Base-by-base conservation (phyloP, 345 rosid genomes). In the Hirschfeldia incana region DNA sequence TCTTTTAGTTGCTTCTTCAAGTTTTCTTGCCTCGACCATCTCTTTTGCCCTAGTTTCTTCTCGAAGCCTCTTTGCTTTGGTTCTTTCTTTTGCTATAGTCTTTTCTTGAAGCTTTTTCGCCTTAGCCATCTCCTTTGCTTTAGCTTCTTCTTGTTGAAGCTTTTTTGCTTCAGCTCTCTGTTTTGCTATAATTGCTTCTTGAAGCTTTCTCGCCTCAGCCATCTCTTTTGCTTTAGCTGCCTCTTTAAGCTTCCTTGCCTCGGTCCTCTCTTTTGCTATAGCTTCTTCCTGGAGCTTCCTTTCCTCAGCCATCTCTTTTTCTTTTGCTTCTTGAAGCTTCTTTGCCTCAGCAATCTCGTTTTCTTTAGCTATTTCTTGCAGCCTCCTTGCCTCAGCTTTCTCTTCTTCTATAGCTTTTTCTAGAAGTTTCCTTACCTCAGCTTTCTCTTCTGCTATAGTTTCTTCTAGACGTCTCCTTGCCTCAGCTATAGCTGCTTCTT, bases 321-420 rank as follows among this genome's bases (percentile, higher is more conserved):
- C 77, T 59, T 34, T 59, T 62, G 46, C 74, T 69, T 69, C 80
- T 60, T 39, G 69, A n/a, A 69, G 69, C 39, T 61, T 76, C n/a
- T n/a, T 65, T 0, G 27, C 76, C 39, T 28, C 49, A 11, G 59
- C 67, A 34, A 0, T 59, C 60, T 39, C 66, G 13, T 55, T 44
- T 10, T 11, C 60, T 46, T 1, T 70, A 33, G 55, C 42, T 70
- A 62, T 63, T 51, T 51, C 80, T 11, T 36, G 39, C 1, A 64
- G 70, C 58, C 30, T 77, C 46, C 39, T 77, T 16, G 13, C 39
- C 37, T 70, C 66, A 49, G 74, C 39, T 9, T 1, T 69, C 53
- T 80, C 67, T 51, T 69, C 57, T 39, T 67, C 70, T 66, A 33
- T 66, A 59, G 60, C 69, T 30, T 71, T 78, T 81, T 81, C 76